Percentiles rank a stretch among this genome's conserved stretches.
phyloP scores from a whole-genome alignment of 1,284 basidiomycete species.

The Thecaphora thlaspeos region DNA sequence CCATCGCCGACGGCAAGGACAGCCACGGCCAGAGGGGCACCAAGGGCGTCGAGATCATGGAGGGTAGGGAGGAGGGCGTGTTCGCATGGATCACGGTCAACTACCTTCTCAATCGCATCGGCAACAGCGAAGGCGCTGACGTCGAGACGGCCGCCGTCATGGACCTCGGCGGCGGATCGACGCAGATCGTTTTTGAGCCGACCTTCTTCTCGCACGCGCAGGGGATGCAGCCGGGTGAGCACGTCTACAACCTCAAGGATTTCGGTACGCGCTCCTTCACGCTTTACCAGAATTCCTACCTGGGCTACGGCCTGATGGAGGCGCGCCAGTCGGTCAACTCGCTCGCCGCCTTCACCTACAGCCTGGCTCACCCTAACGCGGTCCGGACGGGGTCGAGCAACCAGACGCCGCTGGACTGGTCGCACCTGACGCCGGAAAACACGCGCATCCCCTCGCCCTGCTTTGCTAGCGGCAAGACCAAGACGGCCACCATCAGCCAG shows the following conservation, averaged over 20 bases:
- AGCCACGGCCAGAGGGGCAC: slow-evolving; percentile 11
- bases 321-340: slow-evolving; percentile 83
- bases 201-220: slow-evolving; percentile 59
- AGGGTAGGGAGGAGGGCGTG: slow-evolving; percentile 86
- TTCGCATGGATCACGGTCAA: slow-evolving; percentile 99
- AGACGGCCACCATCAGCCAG: slow-evolving; percentile 71
- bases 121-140: slow-evolving; percentile 57
- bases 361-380: slow-evolving; percentile 59
- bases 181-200: slow-evolving; percentile 97
- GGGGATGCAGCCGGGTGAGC: slow-evolving; percentile 78
- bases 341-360: slow-evolving; percentile 80
- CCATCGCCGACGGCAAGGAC: slow-evolving; percentile 47
- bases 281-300: slow-evolving; percentile 58
- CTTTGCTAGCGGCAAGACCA: slow-evolving; percentile 69
- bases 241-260: slow-evolving; percentile 76
- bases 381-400: slow-evolving; percentile 26
- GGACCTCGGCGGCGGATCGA: slow-evolving; percentile 93
- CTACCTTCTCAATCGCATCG: slow-evolving; percentile 63
- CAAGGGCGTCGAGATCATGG: slow-evolving; percentile 67
- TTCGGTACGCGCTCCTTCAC: slow-evolving; percentile 49
- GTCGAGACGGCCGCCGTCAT: slow-evolving; percentile 78
- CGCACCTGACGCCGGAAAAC: slow-evolving; percentile 55
- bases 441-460: slow-evolving; percentile 73
- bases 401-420: slow-evolving; percentile 22
- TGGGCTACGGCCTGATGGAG: slow-evolving; percentile 93